phyloP scores from a whole-genome alignment of 192 early-diverging fungal genomes.

The Coemansia sp. region DNA sequence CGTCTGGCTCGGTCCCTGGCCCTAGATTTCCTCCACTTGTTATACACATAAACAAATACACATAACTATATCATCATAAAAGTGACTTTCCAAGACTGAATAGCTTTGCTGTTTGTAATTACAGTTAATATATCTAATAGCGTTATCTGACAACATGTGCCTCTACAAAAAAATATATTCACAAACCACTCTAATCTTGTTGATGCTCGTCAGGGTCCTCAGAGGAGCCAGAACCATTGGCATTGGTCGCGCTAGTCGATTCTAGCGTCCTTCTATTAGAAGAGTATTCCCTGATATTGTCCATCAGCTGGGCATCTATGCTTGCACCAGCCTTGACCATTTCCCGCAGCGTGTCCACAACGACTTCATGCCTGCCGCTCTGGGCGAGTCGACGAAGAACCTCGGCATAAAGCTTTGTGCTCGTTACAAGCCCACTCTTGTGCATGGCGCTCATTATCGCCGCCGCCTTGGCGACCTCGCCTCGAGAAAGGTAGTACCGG shows the following conservation, averaged over 20 bases:
- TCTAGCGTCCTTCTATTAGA: not conserved
- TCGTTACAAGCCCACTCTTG: not conserved
- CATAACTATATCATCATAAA: not conserved
- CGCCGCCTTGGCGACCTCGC: constrained; percentile 8
- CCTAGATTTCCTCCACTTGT: not conserved
- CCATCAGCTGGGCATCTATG: constrained; percentile 15
- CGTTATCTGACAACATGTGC: not conserved
- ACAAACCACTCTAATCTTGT: not conserved
- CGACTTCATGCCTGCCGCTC: constrained; percentile 5
- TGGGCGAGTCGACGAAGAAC: constrained; percentile 16
- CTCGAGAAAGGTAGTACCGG: constrained; percentile 10
- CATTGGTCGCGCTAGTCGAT: not conserved
- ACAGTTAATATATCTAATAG: too few relatives aligned
- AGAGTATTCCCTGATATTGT: constrained; percentile 20
- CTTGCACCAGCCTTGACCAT: constrained; percentile 11
- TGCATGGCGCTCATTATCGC: constrained; percentile 35
- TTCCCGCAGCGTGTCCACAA: constrained; percentile 31
- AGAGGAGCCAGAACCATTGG: not conserved
- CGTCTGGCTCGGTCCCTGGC: constrained; percentile 9
- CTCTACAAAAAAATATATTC: constrained; percentile 13
- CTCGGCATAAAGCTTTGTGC: constrained; percentile 18
- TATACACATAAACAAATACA: not conserved
- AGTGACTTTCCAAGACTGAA: not conserved
- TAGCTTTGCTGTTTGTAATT: too few relatives aligned
- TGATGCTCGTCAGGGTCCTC: constrained; percentile 3